Evolutionary conservation across 2,329 filamentous ascomycete species (phyloP).

Genomic region (Drechslera avenae): DNA sequence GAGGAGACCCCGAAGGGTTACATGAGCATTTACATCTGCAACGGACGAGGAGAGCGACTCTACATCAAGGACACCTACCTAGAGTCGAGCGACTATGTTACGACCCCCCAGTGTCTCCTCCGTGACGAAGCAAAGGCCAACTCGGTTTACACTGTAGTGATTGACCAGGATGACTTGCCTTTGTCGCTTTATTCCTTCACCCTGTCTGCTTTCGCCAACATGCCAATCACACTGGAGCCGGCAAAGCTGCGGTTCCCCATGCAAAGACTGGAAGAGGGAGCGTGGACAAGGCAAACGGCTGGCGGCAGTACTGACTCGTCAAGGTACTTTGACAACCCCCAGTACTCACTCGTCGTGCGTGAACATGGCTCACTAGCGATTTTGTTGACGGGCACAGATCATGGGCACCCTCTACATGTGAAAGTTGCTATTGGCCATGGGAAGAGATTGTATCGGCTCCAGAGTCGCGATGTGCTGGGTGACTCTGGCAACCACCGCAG

Average conservation of each 20-base stretch:
- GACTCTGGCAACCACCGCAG: slow-evolving; percentile 89
- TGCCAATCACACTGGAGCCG: slow-evolving; percentile 63
- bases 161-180: slow-evolving; percentile 79
- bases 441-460: slow-evolving; percentile 70
- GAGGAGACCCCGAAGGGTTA: slow-evolving; percentile 65
- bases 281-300: slow-evolving; percentile 79
- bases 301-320: slow-evolving; percentile 81
- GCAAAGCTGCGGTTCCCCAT: slow-evolving; percentile 66
- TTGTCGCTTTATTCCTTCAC: slow-evolving; percentile 81
- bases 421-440: slow-evolving; percentile 81
- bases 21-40: slow-evolving; percentile 85
- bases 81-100: slow-evolving; percentile 83
- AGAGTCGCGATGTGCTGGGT: slow-evolving; percentile 76
- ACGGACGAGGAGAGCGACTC: slow-evolving; percentile 71
- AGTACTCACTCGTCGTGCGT: slow-evolving; percentile 71
- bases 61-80: slow-evolving; percentile 74
- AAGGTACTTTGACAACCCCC: slow-evolving; percentile 83
- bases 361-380: slow-evolving; percentile 68
- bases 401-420: slow-evolving; percentile 78
- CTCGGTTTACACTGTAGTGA: slow-evolving; percentile 65
- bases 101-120: slow-evolving; percentile 89
- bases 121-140: slow-evolving; percentile 67
- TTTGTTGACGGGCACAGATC: slow-evolving; percentile 70
- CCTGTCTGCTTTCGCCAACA: slow-evolving; percentile 77
- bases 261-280: slow-evolving; percentile 63